These are phyloP conservation scores for Phytophthora meadii DNA, from an alignment of 352 stramenopile species.

Conservation along the genomic window DNA sequence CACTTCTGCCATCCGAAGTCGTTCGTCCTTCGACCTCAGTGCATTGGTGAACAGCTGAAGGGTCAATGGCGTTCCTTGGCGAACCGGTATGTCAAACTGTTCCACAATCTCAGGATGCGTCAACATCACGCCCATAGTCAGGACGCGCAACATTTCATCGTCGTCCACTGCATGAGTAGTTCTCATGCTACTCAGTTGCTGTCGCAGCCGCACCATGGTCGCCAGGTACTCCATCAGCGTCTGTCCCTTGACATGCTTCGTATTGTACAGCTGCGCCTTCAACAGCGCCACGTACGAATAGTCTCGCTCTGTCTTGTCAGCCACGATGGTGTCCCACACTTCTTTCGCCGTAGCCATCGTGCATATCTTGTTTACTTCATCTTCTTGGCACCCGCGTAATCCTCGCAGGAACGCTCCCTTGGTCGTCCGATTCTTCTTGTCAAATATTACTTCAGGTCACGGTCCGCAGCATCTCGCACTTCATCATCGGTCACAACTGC, in stretches of 20 bases:
- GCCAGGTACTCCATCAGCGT: not conserved
- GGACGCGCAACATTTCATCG: too few relatives aligned
- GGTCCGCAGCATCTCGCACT: not conserved
- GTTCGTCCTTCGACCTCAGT: not conserved
- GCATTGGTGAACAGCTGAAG: not conserved
- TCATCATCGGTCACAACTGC: not conserved
- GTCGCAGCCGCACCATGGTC: too few relatives aligned
- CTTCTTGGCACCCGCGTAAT: not conserved
- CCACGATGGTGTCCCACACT: not conserved
- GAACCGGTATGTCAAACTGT: not conserved
- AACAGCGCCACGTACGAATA: constrained; percentile 5
- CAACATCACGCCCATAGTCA: too few relatives aligned
- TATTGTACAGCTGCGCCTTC: not conserved
- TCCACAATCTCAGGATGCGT: too few relatives aligned
- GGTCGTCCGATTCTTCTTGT: constrained; percentile 3
- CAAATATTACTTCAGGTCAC: not conserved
- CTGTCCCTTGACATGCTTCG: not conserved
- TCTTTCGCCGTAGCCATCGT: not conserved
- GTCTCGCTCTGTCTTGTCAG: not conserved
- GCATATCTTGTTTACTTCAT: not conserved
- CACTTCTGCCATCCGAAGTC: not conserved
- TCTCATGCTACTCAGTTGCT: too few relatives aligned
- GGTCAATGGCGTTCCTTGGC: constrained; percentile 4
- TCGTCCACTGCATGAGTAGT: too few relatives aligned
- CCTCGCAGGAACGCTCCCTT: not conserved